phyloP scores from a whole-genome alignment of 371 early-diverging fungal species.

The Fennellomyces sp. region DNA sequence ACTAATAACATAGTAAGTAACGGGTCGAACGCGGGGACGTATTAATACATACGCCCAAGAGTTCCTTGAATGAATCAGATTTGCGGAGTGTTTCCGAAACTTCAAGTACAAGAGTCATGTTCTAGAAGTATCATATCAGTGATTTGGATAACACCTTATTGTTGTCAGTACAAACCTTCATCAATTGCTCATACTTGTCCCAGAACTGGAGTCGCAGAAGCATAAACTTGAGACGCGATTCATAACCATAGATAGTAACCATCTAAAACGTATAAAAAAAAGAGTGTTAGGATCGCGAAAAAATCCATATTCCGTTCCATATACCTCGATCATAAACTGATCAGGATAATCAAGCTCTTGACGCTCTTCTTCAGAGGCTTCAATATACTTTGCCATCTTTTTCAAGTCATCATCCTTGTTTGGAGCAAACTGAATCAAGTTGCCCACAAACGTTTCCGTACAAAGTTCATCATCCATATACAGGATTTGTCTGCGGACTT shows the following conservation, averaged over 20 bases:
- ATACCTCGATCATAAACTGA: slow-evolving; percentile 54
- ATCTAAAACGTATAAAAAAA: slow-evolving; percentile 32
- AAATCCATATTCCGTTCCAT: too few species aligned
- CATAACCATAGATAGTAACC: slow-evolving; percentile 51
- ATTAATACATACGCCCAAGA: slow-evolving; percentile 28
- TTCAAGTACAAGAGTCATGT: slow-evolving; percentile 31
- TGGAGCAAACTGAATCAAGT: slow-evolving; percentile 34
- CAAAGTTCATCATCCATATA: slow-evolving; percentile 31
- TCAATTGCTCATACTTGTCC: slow-evolving; percentile 47
- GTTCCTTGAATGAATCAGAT: slow-evolving; percentile 28
- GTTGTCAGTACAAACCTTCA: slow-evolving; percentile 16
- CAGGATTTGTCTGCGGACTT: slow-evolving; percentile 22
- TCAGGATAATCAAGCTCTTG: slow-evolving; percentile 58
- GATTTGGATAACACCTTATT: background rate
- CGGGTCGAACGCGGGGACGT: background rate
- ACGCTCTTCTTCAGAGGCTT: slow-evolving; percentile 34
- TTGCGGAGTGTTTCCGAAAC: slow-evolving; percentile 38
- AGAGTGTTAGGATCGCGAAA: background rate
- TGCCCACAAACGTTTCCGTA: slow-evolving; percentile 38
- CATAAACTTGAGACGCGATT: slow-evolving; percentile 51
- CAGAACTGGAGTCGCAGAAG: slow-evolving; percentile 48
- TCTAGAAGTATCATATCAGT: slow-evolving; percentile 15
- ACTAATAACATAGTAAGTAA: slow-evolving; percentile 23
- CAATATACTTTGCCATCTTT: slow-evolving; percentile 44
- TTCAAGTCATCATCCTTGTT: slow-evolving; percentile 39